phyloP scores from a whole-genome alignment of 257 asterid genomes.

The Avicennia marina region DNA sequence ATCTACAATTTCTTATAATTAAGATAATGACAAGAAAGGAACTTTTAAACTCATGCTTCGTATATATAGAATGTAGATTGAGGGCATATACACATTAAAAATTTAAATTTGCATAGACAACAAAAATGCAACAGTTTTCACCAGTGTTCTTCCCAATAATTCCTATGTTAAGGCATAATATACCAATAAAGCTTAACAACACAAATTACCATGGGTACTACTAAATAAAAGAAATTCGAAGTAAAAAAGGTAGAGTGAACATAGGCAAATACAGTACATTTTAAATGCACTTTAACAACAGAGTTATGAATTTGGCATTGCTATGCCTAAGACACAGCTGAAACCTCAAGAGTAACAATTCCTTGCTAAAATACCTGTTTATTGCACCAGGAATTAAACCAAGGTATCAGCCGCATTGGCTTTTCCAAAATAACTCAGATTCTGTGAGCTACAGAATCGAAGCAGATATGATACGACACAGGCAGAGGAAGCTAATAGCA shows the following conservation, averaged over 20 bases:
- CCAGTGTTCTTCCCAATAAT: background rate
- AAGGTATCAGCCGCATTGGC: background rate
- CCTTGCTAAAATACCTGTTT: background rate
- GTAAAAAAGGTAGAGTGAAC: background rate
- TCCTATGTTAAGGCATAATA: background rate
- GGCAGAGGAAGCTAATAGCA: background rate
- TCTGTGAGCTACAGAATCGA: background rate
- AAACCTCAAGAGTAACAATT: background rate
- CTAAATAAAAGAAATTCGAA: background rate
- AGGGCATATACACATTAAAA: background rate
- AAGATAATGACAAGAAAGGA: background rate
- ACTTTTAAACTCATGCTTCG: background rate
- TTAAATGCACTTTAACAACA: background rate
- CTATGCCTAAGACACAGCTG: background rate
- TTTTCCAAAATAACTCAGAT: background rate
- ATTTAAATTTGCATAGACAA: no score
- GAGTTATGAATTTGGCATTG: background rate
- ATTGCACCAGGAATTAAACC: background rate
- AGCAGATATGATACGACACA: background rate
- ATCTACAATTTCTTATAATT: background rate
- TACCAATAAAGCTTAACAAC: background rate
- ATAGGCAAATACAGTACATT: background rate
- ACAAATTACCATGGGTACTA: background rate
- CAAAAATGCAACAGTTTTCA: background rate
- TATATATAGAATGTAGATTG: background rate